Evolutionary conservation across 2,329 filamentous ascomycete genomes (phyloP), one percentile per base, ranked within the genome.

Genomic region (Phialemoniopsis sp.): DNA sequence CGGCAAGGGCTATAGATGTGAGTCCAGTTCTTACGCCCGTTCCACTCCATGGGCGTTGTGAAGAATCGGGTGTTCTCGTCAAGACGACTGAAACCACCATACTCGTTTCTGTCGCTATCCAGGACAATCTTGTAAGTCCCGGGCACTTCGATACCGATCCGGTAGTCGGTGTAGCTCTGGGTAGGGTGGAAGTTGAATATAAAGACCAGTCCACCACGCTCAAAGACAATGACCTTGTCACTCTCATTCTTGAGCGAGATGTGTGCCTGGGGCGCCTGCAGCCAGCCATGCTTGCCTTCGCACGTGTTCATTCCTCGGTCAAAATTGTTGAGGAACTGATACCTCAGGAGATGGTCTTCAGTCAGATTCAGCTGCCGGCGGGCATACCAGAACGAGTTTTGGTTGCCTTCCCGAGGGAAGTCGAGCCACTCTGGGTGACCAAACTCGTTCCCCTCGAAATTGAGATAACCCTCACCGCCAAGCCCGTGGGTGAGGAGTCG

Each of bases 341-440:
- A 98, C 12, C 93, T 86, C 29, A 98, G 78, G 12, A 95, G 70
- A 1, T 71, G 50, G 59, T 98, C 93, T 38, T 96, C 89, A 1
- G 89, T 83, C 13, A 98, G 78, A 63, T 98, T 97, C 50, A 96
- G 82, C 61, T 96, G 91, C 43, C 93, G 85, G 16, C 93, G 81
- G 3, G 90, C 90, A 58, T 95, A 95, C 82, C 88, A 91, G 73
- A 90, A 96, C 34, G 87, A 93, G 66, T 95, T 95, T 56, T 82
- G 69, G 66, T 96, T 96, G 43, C 93, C 93, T 55, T 84, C 89
- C 37, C 93, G 87, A 4, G 93, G 93, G 64, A 98, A 98, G 62
- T 98, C 93, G 30, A 98, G 85, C 93, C 93, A 98, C 64, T 98
- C 93, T 0, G 93, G 93, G 59, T 98, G 93, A 1, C 93, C 93